These are phyloP conservation scores for Hypoxylon lienhwacheense DNA, from an alignment of 495 filamentous ascomycete genomes.

Conservation along the genomic window DNA sequence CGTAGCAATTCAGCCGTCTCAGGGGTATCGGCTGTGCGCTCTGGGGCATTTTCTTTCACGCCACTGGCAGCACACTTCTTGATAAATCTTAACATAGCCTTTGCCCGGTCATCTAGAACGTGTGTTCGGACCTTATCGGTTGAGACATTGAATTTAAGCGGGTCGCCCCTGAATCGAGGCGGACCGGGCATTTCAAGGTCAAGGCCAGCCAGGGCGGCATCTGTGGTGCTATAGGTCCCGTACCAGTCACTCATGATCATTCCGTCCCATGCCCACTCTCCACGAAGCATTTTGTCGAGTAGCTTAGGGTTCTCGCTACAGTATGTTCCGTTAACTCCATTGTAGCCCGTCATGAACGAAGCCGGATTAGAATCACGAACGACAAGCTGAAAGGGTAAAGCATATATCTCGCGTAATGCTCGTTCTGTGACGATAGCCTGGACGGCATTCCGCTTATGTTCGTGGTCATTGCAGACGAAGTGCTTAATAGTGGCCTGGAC, in stretches of 20 bases:
- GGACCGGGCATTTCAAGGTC: constrained; percentile 78
- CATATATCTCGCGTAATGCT: constrained; percentile 76
- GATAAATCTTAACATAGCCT: constrained; percentile 64
- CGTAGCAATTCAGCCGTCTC: constrained; percentile 57
- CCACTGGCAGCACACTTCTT: constrained; percentile 58
- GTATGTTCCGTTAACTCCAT: constrained; percentile 71
- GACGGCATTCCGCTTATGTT: constrained; percentile 70
- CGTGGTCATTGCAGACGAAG: constrained; percentile 81
- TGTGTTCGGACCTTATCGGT: constrained; percentile 60
- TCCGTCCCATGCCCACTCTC: constrained; percentile 73
- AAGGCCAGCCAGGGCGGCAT: constrained; percentile 68
- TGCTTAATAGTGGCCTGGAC: constrained; percentile 77
- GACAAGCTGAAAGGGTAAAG: constrained; percentile 72
- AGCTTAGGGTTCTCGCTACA: constrained; percentile 67
- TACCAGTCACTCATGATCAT: constrained; percentile 75
- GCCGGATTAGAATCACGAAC: constrained; percentile 64
- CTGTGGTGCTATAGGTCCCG: constrained; percentile 68
- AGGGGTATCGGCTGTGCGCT: constrained; percentile 44
- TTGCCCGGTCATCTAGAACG: constrained; percentile 62
- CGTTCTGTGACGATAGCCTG: constrained; percentile 67
- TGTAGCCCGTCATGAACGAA: constrained; percentile 77
- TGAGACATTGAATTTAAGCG: constrained; percentile 60
- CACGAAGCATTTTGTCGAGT: constrained; percentile 64
- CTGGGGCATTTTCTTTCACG: constrained; percentile 55
- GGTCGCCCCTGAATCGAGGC: constrained; percentile 63